Evolutionary conservation across 352 stramenopile genomes (phyloP), one percentile per base, ranked within the genome.

Genomic region (Phytophthora litchii): DNA sequence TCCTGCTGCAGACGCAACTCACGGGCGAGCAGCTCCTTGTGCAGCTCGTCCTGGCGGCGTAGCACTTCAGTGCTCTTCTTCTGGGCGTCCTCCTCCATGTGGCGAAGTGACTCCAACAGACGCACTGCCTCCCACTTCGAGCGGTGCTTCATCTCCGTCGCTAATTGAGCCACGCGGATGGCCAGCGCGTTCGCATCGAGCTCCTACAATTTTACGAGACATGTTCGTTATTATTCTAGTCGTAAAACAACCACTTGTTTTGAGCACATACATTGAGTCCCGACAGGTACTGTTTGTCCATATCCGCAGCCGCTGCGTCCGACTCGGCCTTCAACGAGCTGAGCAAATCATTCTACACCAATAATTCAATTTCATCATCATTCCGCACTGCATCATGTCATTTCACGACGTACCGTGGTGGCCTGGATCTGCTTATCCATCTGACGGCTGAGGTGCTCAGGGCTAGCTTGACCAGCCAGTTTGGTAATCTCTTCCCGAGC

Each of bases 71-170:
- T 41, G 44, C 75, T 89, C 73, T 92, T 89, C 58, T 82, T 88
- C 59, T 91, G 79, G 1, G 81, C 69, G 38, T 91, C 80, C 46
- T 90, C 77, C 56, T 93, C 81, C 83, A 94, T 92, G 50, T 78
- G 80, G 8, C 76, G 77, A 43, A 94, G 60, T 14, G 84, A 83
- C 49, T 94, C 84, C 19, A 91, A 48, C 34, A 94, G 52, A 37
- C 82, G 79, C 38, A 90, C 78, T 23, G 84, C 81, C 60, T 94
- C 84, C 84, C 84, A 94, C 61, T 94, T 91, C 14, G 84, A 87
- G 16, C 84, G 84, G 67, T 94, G 80, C 79, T 94, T 94, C 84
- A 94, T 94, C 67, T 94, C 84, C 3, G 82, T 92, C 48, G 82
- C 77, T 17, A 94, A 54, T 51, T 94, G 84, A 2, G 84, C 82